These are phyloP conservation scores for Claviceps lovelessii DNA, from an alignment of 2,329 filamentous ascomycete genomes.

Conservation along the genomic window DNA sequence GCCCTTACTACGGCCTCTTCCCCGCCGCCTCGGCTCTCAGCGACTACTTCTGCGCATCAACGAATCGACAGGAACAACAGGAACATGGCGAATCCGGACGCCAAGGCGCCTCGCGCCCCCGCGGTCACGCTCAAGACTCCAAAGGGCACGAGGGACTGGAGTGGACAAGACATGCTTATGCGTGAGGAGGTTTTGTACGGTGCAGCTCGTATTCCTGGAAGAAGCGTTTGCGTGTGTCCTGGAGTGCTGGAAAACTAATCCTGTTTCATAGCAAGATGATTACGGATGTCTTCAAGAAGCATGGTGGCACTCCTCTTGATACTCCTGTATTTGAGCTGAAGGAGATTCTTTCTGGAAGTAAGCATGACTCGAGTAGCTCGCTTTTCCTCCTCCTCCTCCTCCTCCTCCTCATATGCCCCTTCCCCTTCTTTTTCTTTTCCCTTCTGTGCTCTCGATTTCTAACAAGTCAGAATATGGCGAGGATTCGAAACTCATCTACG, in stretches of 20 bases:
- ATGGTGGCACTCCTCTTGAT: constrained; percentile 67
- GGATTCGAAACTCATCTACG: constrained; percentile 84
- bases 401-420: no score
- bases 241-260: neutral
- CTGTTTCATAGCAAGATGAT: constrained; percentile 37
- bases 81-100: constrained; percentile 19
- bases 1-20: neutral
- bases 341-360: constrained; percentile 65
- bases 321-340: constrained; percentile 76
- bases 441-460: neutral
- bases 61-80: constrained; percentile 9
- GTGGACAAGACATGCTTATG: constrained; percentile 63
- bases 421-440: neutral
- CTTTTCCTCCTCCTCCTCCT: neutral
- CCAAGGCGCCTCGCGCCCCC: constrained; percentile 32
- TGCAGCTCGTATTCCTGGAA: neutral
- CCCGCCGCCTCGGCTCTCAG: neutral
- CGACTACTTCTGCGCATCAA: neutral
- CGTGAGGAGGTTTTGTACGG: constrained; percentile 58
- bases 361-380: neutral
- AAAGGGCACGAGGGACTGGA: constrained; percentile 84
- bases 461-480: constrained; percentile 57
- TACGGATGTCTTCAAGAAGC: constrained; percentile 66
- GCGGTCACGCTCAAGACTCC: constrained; percentile 55
- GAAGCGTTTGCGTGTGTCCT: neutral